These are phyloP conservation scores for Combretum micranthum DNA, from an alignment of 345 rosid genomes.

Conservation along the genomic window DNA sequence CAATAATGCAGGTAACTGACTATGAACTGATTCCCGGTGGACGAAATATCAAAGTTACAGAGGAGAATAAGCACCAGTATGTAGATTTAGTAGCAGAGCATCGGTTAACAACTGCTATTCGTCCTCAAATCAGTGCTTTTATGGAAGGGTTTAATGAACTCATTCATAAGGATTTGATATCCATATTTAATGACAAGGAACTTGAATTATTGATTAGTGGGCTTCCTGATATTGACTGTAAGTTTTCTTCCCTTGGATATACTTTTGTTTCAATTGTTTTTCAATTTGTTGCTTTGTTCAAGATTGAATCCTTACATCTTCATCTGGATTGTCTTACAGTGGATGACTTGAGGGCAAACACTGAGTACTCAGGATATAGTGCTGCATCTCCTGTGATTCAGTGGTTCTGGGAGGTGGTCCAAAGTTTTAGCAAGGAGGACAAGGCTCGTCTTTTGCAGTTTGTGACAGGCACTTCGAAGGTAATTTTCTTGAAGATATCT, in stretches of 20 bases:
- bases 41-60: conserved; percentile 80
- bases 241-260: conserved; percentile 20
- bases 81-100: conserved; percentile 87
- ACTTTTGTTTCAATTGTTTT: neutral
- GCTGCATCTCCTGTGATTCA: conserved; percentile 86
- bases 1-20: conserved; percentile 68
- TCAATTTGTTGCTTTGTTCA: neutral
- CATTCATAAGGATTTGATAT: conserved; percentile 65
- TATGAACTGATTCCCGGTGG: conserved; percentile 91
- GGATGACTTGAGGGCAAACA: conserved; percentile 90
- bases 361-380: conserved; percentile 90
- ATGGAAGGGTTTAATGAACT: conserved; percentile 83
- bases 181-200: conserved; percentile 92
- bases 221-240: conserved; percentile 93
- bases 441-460: conserved; percentile 93
- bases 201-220: conserved; percentile 89
- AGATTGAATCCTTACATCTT: neutral
- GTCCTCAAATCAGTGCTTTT: conserved; percentile 93
- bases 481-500: conserved; percentile 7
- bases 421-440: conserved; percentile 94
- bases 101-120: conserved; percentile 93
- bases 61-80: conserved; percentile 91
- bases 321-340: conserved; percentile 32
- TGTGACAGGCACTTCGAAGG: conserved; percentile 98
- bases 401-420: conserved; percentile 99